phyloP scores from a whole-genome alignment of 768 basidiomycete species.

The Amanita subjunquillea region DNA sequence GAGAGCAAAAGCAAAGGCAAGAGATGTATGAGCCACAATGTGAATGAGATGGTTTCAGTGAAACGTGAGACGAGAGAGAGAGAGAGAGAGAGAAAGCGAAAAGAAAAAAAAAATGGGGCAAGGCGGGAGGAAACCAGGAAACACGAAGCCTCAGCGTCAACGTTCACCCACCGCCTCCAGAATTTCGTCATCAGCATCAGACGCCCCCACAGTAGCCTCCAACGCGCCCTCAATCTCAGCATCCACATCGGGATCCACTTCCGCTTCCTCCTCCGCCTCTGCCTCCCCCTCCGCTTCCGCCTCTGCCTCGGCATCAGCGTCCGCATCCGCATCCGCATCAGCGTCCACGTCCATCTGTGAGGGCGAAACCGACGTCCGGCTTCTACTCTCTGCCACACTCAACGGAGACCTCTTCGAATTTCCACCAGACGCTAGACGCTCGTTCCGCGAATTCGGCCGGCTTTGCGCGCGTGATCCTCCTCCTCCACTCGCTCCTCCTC shows the following conservation, averaged over 20 bases:
- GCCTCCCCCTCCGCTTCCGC: slow-evolving; percentile 26
- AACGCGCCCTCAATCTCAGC: slow-evolving; percentile 1
- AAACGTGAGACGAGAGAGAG: too few species aligned
- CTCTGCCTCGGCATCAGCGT: slow-evolving; percentile 16
- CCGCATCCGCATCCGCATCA: slow-evolving; percentile 13
- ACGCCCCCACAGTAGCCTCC: not conserved
- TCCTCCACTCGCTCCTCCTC: slow-evolving; percentile 9
- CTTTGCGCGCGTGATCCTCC: slow-evolving; percentile 8
- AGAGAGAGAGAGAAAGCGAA: not conserved
- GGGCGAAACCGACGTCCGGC: slow-evolving; percentile 1
- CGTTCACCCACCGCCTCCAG: slow-evolving; percentile 43
- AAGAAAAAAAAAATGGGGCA: not conserved
- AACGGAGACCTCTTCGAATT: slow-evolving; percentile 11
- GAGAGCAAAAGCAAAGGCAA: too few species aligned
- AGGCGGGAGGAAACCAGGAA: not conserved
- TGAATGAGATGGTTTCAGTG: too few species aligned
- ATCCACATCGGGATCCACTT: slow-evolving; percentile 15
- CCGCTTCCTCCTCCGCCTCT: slow-evolving; percentile 24
- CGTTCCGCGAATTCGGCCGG: slow-evolving; percentile 14
- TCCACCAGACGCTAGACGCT: not conserved
- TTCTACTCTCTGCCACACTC: not conserved
- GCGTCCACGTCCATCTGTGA: slow-evolving; percentile 13
- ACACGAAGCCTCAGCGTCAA: slow-evolving; percentile 10
- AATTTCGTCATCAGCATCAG: slow-evolving; percentile 35
- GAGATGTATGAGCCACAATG: too few species aligned